Evolutionary conservation across 139 green algal species (phyloP), one percentile per base, ranked within the genome.

Genomic region (Chlorella sp.): DNA sequence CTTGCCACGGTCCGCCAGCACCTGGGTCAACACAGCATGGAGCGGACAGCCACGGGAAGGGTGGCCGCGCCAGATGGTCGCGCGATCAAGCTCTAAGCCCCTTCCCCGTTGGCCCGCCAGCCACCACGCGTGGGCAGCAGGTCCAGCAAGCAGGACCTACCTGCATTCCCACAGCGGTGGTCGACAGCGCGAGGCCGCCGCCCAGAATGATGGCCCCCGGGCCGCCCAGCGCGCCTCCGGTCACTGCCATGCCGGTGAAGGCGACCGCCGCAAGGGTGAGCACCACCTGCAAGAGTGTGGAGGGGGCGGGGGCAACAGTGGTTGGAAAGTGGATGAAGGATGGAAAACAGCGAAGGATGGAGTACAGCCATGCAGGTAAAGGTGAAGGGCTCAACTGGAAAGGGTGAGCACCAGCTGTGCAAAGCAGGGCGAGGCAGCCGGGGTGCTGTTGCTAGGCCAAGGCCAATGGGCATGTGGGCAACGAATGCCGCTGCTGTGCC

Each of bases 101-200:
- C n/a, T n/a, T n/a, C n/a, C n/a, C n/a, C n/a, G n/a, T n/a, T n/a
- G n/a, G n/a, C n/a, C n/a, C n/a, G 46, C 46, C 46, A 54, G 46
- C 46, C 46, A 54, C 46, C 7, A 43, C 14, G 32, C 16, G 41
- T 16, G n/a, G n/a, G n/a, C n/a, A n/a, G n/a, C n/a, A n/a, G n/a
- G n/a, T n/a, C 32, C 34, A 74, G 9, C 68, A 38, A 22, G n/a
- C 68, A 46, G 36, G 34, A 0, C 95, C 62, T 70, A 95, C 94
- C 90, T 99, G 96, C 85, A 99, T 96, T 36, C 95, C 97, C 54
- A 99, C 97, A 9, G 97, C 97, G 17, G 97, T 99, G 78, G 95
- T 98, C 72, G 93, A 98, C 86, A 99, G 95, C 38, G 97, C 97
- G 73, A 99, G 90, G 2, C 94, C 95, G 40, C 94, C 94, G 36